Percentiles rank a stretch among this genome's conserved stretches.
Conservation (phyloP, 208 protist genomes). For the Herpetomonas tarakana region DNA sequence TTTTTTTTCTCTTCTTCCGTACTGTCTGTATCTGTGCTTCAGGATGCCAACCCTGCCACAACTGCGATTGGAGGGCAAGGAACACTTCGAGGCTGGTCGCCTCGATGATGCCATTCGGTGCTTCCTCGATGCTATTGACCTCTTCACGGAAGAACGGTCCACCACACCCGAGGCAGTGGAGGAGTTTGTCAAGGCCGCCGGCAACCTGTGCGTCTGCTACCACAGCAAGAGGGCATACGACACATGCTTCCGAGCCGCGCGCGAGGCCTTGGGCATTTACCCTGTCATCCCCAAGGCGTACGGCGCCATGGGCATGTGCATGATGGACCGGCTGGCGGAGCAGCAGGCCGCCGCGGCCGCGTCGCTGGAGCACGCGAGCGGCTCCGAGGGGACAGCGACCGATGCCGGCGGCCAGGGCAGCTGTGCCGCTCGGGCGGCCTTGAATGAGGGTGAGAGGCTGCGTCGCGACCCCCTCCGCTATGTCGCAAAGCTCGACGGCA, state of each 20-base stretch:
- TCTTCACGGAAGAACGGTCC: conserved; percentile 25
- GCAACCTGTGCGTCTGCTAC: conserved; percentile 36
- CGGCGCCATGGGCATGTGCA: conserved; percentile 49
- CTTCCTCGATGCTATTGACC: conserved; percentile 25
- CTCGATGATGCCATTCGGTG: conserved; percentile 15
- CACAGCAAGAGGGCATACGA: conserved; percentile 23
- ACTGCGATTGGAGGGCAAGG: conserved; percentile 17
- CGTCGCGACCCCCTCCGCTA: conserved; percentile 29
- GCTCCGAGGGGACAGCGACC: neutral
- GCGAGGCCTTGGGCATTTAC: conserved; percentile 36
- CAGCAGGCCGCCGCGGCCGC: conserved; percentile 15
- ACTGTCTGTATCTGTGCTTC: conserved; percentile 2
- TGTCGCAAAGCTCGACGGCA: conserved; percentile 28
- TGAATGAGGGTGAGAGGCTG: conserved; percentile 21
- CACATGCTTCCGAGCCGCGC: conserved; percentile 25
- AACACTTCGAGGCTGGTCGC: conserved; percentile 18
- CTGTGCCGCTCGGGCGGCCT: neutral
- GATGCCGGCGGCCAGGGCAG: neutral
- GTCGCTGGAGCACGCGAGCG: conserved; percentile 6
- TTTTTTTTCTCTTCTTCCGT: conserved; percentile 9
- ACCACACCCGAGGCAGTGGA: conserved; percentile 23
- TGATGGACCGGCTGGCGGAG: conserved; percentile 25
- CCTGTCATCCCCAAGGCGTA: conserved; percentile 50
- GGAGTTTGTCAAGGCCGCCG: conserved; percentile 43
- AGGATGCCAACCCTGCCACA: neutral